Conservation (phyloP, 2,329 filamentous ascomycete genomes). For the Exutisphaerella laricina region DNA sequence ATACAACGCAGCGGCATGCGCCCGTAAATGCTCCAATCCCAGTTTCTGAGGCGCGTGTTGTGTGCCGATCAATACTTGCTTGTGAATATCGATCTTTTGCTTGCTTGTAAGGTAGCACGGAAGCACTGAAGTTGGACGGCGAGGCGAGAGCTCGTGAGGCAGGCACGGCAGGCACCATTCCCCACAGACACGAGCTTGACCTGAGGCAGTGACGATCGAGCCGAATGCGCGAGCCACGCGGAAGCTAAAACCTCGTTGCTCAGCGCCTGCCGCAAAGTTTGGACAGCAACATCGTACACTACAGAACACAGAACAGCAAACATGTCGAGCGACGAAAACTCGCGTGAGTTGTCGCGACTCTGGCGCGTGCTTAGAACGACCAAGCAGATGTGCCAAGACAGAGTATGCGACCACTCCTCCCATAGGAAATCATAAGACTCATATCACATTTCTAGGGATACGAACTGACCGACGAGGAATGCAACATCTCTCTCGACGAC, state of each 20-base stretch:
- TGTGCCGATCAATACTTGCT: too few species aligned
- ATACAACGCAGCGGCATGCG: neutral
- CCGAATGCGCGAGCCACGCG: too few species aligned
- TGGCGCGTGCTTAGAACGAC: slow-evolving; percentile 94
- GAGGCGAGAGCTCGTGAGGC: neutral
- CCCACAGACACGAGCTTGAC: neutral
- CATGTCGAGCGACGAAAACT: slow-evolving; percentile 26
- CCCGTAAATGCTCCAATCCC: neutral
- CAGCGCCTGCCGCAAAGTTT: neutral
- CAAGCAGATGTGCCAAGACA: slow-evolving; percentile 89
- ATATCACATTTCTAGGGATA: slow-evolving; percentile 63
- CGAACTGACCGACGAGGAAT: slow-evolving; percentile 81
- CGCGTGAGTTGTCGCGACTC: slow-evolving; percentile 52
- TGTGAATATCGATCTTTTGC: too few species aligned
- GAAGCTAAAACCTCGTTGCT: too few species aligned
- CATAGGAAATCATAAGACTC: neutral
- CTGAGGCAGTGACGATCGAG: too few species aligned
- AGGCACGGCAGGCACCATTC: neutral
- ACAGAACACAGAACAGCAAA: slow-evolving; percentile 1
- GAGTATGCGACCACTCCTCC: slow-evolving; percentile 51
- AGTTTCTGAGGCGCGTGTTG: neutral
- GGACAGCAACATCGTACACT: neutral
- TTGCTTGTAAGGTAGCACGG: too few species aligned
- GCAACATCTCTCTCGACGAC: slow-evolving; percentile 75
- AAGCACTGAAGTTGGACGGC: too few species aligned